Conservation (phyloP, 306 rosid genomes). For the Cajanus cajan region DNA sequence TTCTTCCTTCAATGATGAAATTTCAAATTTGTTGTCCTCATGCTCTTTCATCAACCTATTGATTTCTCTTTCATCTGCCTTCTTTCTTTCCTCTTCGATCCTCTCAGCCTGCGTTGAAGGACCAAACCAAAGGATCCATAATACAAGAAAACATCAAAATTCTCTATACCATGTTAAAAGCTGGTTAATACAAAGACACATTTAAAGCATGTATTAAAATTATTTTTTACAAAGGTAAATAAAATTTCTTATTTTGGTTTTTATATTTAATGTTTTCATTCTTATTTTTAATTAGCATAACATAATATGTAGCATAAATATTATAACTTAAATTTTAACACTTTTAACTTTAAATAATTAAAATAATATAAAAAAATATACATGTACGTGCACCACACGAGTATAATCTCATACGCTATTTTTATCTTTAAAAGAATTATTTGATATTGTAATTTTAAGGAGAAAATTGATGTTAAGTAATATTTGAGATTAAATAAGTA, state of each 20-base stretch:
- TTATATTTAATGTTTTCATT: neutral
- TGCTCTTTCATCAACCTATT: neutral
- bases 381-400: neutral
- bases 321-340: neutral
- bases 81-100: neutral
- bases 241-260: neutral
- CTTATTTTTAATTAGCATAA: neutral
- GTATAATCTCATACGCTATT: neutral
- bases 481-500: neutral
- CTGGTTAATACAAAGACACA: neutral
- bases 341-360: neutral
- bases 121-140: constrained; percentile 16
- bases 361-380: neutral
- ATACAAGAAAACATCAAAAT: neutral
- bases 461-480: neutral
- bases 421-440: neutral
- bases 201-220: too few relatives aligned
- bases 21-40: constrained; percentile 45
- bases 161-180: neutral
- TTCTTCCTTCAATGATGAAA: constrained; percentile 52
- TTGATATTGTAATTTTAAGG: neutral
- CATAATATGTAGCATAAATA: neutral
- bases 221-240: neutral
- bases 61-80: neutral
- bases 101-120: neutral